Base-by-base conservation (phyloP, 2,329 filamentous ascomycete genomes). In the Fusarium multiceps region DNA sequence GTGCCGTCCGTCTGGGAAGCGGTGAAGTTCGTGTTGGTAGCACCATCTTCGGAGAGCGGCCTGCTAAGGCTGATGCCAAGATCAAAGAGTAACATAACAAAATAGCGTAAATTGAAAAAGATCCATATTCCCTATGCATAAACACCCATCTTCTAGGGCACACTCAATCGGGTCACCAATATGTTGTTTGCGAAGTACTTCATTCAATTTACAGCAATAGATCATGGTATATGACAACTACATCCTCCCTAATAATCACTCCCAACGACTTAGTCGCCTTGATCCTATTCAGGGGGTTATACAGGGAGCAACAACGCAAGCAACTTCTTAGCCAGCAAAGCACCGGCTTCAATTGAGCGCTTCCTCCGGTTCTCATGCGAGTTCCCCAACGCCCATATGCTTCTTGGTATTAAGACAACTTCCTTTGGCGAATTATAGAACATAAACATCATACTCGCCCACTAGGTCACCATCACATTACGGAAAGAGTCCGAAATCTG, bases 11-110 rank as follows among this genome's bases (percentile, higher is more conserved):
- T 14, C 83, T 93, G 83, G 96, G 96, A 0, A 98, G 94, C 81
- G 86, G 89, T 73, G 94, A 98, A 84, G 94, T 99, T 8, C 87
- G 96, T 61, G 89, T 99, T 11, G 96, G 96, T 3, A 98, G 93
- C 77, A 95, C 93, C 3, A 97, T 99, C 61, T 99, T 99, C 78
- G 96, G 96, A 3, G 83, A 90, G 76, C 87, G 96, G 76, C 93
- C 93, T 18, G 84, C 88, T 40, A 97, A 91, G 85, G 88, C 88
- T 50, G 92, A 97, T 80, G 93, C 93, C 4, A 92, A 91, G 81
- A 84, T 96, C 47, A 84, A 82, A 50, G 83, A 81, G 42, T 87
- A 78, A 71, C 41, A 55, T 46, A n/a, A 10, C 32, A 54, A 63
- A 61, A 45, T 10, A 27, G 21, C 43, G 20, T 42, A 53, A 42